phyloP scores from a whole-genome alignment of 2,329 filamentous ascomycete genomes.

The Aspergillus piperis region DNA sequence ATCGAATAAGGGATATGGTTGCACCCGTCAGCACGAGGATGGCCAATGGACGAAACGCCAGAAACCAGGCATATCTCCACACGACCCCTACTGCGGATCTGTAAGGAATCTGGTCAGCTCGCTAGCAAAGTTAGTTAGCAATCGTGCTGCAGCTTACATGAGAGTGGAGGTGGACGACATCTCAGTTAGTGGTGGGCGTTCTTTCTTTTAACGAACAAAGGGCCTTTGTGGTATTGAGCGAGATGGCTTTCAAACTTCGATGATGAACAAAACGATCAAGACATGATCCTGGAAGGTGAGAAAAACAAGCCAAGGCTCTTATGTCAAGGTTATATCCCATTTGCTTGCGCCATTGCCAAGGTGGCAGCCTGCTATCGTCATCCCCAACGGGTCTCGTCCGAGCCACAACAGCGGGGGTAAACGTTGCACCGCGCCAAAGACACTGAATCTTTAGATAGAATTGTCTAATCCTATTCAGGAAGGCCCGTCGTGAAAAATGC shows the following conservation, averaged over 20 bases:
- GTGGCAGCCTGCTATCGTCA: constrained; percentile 3
- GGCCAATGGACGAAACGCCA: neutral
- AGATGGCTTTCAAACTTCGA: neutral
- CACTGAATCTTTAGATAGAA: neutral
- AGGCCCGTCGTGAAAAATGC: neutral
- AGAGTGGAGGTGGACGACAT: neutral
- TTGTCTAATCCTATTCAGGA: neutral
- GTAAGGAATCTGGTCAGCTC: neutral
- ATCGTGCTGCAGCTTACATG: neutral
- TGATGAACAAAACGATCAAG: neutral
- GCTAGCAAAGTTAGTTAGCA: neutral
- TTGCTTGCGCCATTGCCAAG: neutral
- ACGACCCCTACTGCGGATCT: neutral
- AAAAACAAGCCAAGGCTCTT: neutral
- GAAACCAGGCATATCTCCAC: constrained; percentile 6
- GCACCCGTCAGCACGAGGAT: neutral
- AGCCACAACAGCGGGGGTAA: neutral
- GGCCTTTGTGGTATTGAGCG: no score
- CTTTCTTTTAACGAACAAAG: no score
- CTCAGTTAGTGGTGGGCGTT: no score
- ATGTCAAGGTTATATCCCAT: neutral
- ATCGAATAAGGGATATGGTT: neutral
- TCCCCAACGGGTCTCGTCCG: neutral
- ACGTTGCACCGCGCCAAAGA: neutral
- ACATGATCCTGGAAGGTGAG: neutral